Evolutionary conservation across 2,329 filamentous ascomycete genomes (phyloP), one percentile per base, ranked within the genome.

Genomic region (Ceratocystis cacaofunesta): DNA sequence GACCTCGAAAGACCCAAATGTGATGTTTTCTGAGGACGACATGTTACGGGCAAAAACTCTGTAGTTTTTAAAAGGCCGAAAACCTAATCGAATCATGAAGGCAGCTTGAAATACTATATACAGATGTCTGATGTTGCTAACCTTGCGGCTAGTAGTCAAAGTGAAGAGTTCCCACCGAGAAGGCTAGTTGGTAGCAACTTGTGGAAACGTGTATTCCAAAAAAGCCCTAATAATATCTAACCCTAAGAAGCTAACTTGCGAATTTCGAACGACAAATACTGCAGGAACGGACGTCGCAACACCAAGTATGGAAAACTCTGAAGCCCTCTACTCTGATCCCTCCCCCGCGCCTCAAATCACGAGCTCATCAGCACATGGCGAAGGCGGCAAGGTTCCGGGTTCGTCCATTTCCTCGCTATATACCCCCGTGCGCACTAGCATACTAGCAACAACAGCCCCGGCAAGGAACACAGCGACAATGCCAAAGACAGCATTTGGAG

Each of bases 1-100:
- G 65, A 95, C 88, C 67, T 88, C 79, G 72, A 88, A 92, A 7
- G 85, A 82, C 15, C 90, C 89, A 72, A 95, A 94, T 72, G 84
- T 79, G 70, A 92, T 74, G 41, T 61, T n/a, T 36, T 7, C 32
- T 41, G 62, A 43, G 41, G 64, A 48, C 7, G 64, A 55, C 60
- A 67, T 67, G 41, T 43, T 63, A 44, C 61, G 58, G 25, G 32
- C 28, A 32, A 65, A 60, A 28, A 48, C 22, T 17, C 10, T 1
- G 25, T 8, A 22, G 4, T 22, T 48, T 12, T 32, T 43, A 19
- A 6, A 32, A 5, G 48, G 10, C 10, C 30, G 41, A 30, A n/a
- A 48, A 2, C 61, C 25, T 12, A 36, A 6, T 5, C 22, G 61
- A 62, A 50, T 62, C 61, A 62, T 62, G 43, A 25, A 48, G 7